These are phyloP conservation scores for Collybia nuda DNA, from an alignment of 768 basidiomycete species.

Conservation along the genomic window DNA sequence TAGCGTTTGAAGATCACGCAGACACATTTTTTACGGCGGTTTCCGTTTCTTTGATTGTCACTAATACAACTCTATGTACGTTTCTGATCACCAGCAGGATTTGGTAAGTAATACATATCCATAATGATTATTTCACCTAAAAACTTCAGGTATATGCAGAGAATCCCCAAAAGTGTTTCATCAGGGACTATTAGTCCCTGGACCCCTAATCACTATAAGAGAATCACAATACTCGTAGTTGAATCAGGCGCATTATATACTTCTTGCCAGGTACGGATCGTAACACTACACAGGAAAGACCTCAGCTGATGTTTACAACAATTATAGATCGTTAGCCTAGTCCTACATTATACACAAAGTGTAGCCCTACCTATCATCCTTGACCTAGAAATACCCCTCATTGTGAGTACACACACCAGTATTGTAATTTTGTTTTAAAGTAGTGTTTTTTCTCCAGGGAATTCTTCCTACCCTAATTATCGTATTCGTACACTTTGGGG, in stretches of 20 bases:
- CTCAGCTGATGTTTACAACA: too few species aligned
- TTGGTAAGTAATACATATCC: not conserved
- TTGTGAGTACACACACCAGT: not conserved
- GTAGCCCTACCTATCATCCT: not conserved
- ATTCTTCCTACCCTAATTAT: slow-evolving; percentile 1
- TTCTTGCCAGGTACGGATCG: not conserved
- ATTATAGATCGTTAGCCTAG: slow-evolving; percentile 4
- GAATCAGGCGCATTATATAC: not conserved
- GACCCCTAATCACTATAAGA: not conserved
- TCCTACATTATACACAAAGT: slow-evolving; percentile 5
- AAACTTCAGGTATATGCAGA: too few species aligned
- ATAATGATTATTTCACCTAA: too few species aligned
- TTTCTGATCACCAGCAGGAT: not conserved
- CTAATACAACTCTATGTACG: not conserved
- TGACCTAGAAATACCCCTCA: not conserved
- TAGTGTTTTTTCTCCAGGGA: not conserved
- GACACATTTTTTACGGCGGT: not conserved
- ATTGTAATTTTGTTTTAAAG: too few species aligned
- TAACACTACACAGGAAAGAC: too few species aligned
- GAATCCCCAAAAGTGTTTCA: too few species aligned
- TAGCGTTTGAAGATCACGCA: not conserved
- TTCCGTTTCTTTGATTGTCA: not conserved
- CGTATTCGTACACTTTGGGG: not conserved
- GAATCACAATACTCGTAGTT: not conserved
- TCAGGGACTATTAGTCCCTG: not conserved